Evolutionary conservation across 495 filamentous ascomycete genomes (phyloP).

Genomic region (Lichina pygmaea): DNA sequence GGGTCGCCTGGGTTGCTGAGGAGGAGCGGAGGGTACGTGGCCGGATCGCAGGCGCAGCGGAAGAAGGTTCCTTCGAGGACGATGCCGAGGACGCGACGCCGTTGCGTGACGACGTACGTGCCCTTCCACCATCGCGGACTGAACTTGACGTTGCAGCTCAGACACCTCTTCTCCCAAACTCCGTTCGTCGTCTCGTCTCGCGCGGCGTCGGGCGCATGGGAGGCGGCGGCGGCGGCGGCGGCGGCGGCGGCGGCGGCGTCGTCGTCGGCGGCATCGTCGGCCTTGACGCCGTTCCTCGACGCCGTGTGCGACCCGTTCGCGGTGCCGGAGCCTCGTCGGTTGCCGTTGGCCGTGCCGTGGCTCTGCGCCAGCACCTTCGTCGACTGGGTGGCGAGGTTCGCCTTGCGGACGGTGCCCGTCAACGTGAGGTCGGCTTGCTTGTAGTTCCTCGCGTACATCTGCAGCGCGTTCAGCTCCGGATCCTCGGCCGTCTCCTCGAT

Average conservation of each 20-base stretch:
- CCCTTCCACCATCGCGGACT: conserved; percentile 32
- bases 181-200: background rate
- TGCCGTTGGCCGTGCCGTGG: conserved; percentile 5
- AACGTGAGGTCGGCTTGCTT: conserved; percentile 82
- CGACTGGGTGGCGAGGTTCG: conserved; percentile 32
- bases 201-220: background rate
- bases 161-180: conserved; percentile 5
- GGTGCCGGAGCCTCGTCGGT: conserved; percentile 14
- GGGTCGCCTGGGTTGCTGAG: background rate
- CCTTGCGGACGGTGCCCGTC: conserved; percentile 79
- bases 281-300: background rate
- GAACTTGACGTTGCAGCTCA: conserved; percentile 29
- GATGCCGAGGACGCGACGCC: background rate
- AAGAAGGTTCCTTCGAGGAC: background rate
- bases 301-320: background rate
- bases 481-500: conserved; percentile 44
- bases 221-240: background rate
- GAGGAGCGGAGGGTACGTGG: background rate
- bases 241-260: background rate
- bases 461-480: conserved; percentile 40
- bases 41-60: background rate
- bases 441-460: conserved; percentile 62
- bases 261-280: background rate
- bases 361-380: conserved; percentile 12
- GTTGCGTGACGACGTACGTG: conserved; percentile 7